Base-by-base conservation (phyloP, 129 eudicot species). In the Solidago caesia region DNA sequence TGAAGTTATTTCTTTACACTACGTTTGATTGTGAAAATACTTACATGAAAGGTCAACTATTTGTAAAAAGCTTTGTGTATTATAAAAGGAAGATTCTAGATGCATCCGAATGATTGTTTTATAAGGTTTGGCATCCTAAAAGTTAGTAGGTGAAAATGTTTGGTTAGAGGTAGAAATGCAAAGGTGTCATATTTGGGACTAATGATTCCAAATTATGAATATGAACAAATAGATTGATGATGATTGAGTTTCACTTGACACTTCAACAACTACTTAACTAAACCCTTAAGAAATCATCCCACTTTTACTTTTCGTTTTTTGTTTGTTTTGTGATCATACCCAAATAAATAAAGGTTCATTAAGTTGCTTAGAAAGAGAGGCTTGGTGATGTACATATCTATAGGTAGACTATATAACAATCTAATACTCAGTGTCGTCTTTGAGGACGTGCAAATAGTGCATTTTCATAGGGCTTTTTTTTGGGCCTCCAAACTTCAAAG, bases 251-350 rank as follows among this genome's bases (percentile, higher is more conserved):
- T 61, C 66, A 61, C 66, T 61, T 61, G 27, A 29, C 66, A 27
- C 43, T 16, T 75, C 80, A 80, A 75, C 80, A 75, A 75, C 76
- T 69, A 65, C 77, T 62, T 68, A 75, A 81, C 75, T 75, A 79
- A 73, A 72, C 72, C 72, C 61, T 65, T 64, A 72, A 72, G 49
- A 53, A 65, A 79, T 79, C 67, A 79, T 71, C 78, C 49, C 47
- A 72, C 63, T 66, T 53, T 59, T 59, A 33, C 8, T 25, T 59
- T 33, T 33, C 3, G 39, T 33, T 1, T 33, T 33, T 33, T 33
- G 39, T 33, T 59, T 52, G 43, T 55, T 42, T 52, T 52, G 47
- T 75, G 51, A 64, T 65, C 53, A 75, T 49, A 56, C 42, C 71
- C 26, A 7, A 75, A 2, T 52, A 64, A 64, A 27, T 44, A 60